Evolutionary conservation across 768 basidiomycete genomes (phyloP), one percentile per base, ranked within the genome.

Genomic region (Suillus hirtellus): DNA sequence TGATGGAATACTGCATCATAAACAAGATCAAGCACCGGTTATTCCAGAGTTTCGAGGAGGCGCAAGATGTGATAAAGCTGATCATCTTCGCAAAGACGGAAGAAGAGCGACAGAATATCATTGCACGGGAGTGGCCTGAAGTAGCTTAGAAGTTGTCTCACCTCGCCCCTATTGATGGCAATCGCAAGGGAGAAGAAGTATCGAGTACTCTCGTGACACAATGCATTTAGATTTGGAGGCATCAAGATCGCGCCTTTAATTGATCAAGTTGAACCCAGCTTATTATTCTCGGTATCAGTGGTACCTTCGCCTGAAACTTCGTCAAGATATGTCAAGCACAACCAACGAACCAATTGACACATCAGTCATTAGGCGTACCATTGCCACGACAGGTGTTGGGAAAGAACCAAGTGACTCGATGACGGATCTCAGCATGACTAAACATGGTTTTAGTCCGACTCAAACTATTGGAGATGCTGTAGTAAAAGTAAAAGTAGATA

Each of bases 1-100:
- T 99, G 12, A 87, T 89, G 62, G 81, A 81, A 15, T 96, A 93
- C 76, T 98, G 96, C 80, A 83, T 78, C 59, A 81, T 86, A 63
- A 86, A 94, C 67, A 82, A 84, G 12, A 95, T 99, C 68, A 83
- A 83, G 64, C 93, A 95, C 72, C 80, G 93, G 40, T 76, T 90
- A 2, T 97, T 98, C 74, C 70, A 76, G 43, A 84, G 93, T 71
- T 96, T 95, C 78, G 69, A 80, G 49, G 74, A 81, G 63, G 89
- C 89, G 66, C 74, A 87, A 64, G 76, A 75, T 1, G 79, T 89
- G 8, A 86, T 95, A 11, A 78, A 82, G 67, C 78, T 81, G 38
- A 85, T 98, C 46, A 90, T 98, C 4, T 78, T 81, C n/a, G 93
- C 89, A 7, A 76, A 84, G 71, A 86, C 81, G 75, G 84, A 82